Base-by-base conservation (phyloP, 2,329 filamentous ascomycete species). In the Calonectria fujianensis region DNA sequence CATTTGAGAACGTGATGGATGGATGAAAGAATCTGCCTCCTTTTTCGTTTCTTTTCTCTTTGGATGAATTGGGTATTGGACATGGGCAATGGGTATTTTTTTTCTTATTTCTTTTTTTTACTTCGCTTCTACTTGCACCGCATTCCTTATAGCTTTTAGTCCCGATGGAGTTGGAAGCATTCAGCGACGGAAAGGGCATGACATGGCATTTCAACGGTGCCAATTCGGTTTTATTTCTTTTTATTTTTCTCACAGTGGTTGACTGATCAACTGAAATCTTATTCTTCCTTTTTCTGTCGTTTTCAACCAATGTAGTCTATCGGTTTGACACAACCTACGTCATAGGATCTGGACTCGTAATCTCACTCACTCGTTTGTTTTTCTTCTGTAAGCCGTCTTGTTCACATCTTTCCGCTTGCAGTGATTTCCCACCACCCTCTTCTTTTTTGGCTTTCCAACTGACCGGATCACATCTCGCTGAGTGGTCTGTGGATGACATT, bases 301-400 rank as follows among this genome's bases (percentile, higher is more conserved):
- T 63, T 16, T 39, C 35, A 45, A 27, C 57, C 57, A 63, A 63
- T 63, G 57, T 63, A 63, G 57, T 63, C 37, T 29, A 45, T 41
- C 35, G 37, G 35, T 4, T 63, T 63, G 57, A 63, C 31, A 64
- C 32, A 48, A 48, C 39, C 41, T 76, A 75, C 74, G 74, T 78
- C 81, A 82, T 82, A 80, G 80, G 75, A 80, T 78, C 74, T 41
- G 32, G 35, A 20, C 14, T 63, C 57, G 39, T 63, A 63, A 63
- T 63, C 35, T 63, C 57, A 63, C 57, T 31, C 57, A 45, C 52
- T 39, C 48, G 41, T 61, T n/a, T 69, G 37, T 51, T 52, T 63
- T 31, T 57, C 29, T 57, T 32, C 13, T 31, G 41, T 37, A 27
- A 52, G n/a, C 39, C 39, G 13, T 59, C 27, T 41, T 64, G 13